Evolutionary conservation across 352 stramenopile genomes (phyloP), one percentile per base, ranked within the genome.

Genomic region (Phytophthora tubulina): DNA sequence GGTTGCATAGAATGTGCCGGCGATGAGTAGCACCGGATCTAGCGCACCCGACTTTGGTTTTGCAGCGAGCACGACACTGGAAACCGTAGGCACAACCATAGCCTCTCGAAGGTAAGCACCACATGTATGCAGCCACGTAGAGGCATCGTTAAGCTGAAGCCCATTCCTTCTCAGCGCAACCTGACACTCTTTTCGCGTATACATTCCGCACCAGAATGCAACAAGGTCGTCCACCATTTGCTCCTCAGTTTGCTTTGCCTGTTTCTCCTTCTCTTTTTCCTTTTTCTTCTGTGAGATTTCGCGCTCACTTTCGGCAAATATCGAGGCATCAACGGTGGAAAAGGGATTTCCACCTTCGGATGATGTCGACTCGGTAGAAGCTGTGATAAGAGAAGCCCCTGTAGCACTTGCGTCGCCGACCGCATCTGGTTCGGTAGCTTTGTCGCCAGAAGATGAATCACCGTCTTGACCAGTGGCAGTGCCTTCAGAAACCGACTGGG

Each of bases 1-100:
- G n/a, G 79, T 84, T 14, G 78, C 76, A 55, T 90, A 94, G 45
- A 93, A 93, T 45, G 86, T 90, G 11, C 85, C 86, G 4, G 85
- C 86, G 30, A 94, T 83, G 6, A 94, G 76, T 32, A 94, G 44
- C 48, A 93, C 84, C n/a, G 86, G 86, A 67, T 94, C 86, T 31
- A 94, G 50, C 3, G 72, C 76, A 46, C 71, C 72, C 0, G 70
- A 68, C n/a, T 76, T 80, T 5, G 73, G 21, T 45, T 81, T 82
- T 32, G 69, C 59, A 5, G 67, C 61, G 2, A 87, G 65, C 15
- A 67, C 56, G 4, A 87, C 70, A 11, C 65, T 77, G 38, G 57
- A 73, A 41, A 75, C n/a, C 7, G 72, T 86, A 4, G 80, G 73
- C 27, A 92, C 51, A 6, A 90, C 76, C 50, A 83, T 71, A 13